A percentile compares a stretch with the other conserved stretches of the same genome.
These are phyloP conservation scores for Dalechampia spathulata DNA, from an alignment of 441 rosid species.

Conservation along the genomic window DNA sequence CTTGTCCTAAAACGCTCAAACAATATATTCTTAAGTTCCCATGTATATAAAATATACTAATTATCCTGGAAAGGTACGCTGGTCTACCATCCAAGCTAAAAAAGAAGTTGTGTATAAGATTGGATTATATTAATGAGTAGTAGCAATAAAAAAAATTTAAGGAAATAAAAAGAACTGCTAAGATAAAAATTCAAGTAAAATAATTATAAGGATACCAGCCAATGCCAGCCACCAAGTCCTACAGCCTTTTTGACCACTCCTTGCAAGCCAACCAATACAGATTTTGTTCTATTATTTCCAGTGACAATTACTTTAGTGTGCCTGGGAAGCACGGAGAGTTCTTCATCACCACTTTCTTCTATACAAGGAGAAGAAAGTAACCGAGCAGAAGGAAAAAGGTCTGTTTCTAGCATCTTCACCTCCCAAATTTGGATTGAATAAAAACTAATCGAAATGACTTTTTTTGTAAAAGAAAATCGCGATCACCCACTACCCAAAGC, in stretches of 20 bases:
- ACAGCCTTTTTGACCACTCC: conserved; percentile 88
- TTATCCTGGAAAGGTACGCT: too few species aligned
- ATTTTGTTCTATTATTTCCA: conserved; percentile 76
- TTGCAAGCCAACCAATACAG: conserved; percentile 73
- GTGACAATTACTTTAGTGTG: conserved; percentile 76
- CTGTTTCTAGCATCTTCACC: conserved; percentile 47
- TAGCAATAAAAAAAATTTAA: conserved; percentile 35
- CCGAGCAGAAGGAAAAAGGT: conserved; percentile 40
- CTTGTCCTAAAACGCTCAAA: too few species aligned
- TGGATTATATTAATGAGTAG: too few species aligned
- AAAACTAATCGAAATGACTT: background rate
- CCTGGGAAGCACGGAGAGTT: conserved; percentile 68
- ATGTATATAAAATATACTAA: too few species aligned
- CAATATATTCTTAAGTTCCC: too few species aligned
- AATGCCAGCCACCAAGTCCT: conserved; percentile 91
- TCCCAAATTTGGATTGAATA: background rate
- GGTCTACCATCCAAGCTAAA: too few species aligned
- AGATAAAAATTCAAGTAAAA: background rate
- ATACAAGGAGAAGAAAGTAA: conserved; percentile 47
- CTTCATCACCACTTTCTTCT: conserved; percentile 57
- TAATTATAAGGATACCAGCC: conserved; percentile 48
- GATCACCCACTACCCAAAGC: conserved; percentile 6
- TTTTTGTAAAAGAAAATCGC: background rate
- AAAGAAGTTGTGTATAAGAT: too few species aligned
- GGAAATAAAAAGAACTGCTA: background rate